A percentile compares a stretch with the other conserved stretches of the same genome.
Conservation (phyloP, 805 yeast genomes). For the Wickerhamiella sorbophila region DNA sequence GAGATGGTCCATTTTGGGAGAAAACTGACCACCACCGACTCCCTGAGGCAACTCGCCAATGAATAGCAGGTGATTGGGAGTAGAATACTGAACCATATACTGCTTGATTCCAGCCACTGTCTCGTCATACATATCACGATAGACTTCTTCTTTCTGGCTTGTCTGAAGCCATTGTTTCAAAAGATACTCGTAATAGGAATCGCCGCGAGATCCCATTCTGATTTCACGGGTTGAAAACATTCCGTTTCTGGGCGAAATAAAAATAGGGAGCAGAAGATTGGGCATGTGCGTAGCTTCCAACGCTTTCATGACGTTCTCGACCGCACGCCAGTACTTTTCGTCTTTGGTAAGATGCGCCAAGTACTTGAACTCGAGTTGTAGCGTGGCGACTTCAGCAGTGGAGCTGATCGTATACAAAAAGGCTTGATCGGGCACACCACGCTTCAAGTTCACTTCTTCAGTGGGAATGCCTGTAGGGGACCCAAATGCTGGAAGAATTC, state of each 20-base stretch:
- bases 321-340: constrained; percentile 35
- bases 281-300: constrained; percentile 49
- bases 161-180: constrained; percentile 35
- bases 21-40: constrained; percentile 11
- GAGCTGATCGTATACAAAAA: constrained; percentile 10
- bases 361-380: constrained; percentile 39
- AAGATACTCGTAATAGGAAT: constrained; percentile 39
- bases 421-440: constrained; percentile 2
- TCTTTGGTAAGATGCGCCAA: constrained; percentile 38
- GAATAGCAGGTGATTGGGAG: constrained; percentile 29
- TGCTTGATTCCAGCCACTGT: constrained; percentile 29
- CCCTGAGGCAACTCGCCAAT: constrained; percentile 18
- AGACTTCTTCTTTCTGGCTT: constrained; percentile 27
- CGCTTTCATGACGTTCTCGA: constrained; percentile 56
- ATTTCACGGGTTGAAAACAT: constrained; percentile 48
- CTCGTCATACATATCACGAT: constrained; percentile 15
- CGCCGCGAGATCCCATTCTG: constrained; percentile 83
- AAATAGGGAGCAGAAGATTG: constrained; percentile 76
- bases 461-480: constrained; percentile 45
- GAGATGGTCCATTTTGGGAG: constrained; percentile 31
- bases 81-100: constrained; percentile 29
- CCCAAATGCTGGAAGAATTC: constrained; percentile 41
- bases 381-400: constrained; percentile 36
- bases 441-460: constrained; percentile 16
- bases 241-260: constrained; percentile 61